A percentile compares a stretch with the other conserved stretches of the same genome.
Conservation (phyloP, 2,329 filamentous ascomycete species). For the Madurella fahalii region DNA sequence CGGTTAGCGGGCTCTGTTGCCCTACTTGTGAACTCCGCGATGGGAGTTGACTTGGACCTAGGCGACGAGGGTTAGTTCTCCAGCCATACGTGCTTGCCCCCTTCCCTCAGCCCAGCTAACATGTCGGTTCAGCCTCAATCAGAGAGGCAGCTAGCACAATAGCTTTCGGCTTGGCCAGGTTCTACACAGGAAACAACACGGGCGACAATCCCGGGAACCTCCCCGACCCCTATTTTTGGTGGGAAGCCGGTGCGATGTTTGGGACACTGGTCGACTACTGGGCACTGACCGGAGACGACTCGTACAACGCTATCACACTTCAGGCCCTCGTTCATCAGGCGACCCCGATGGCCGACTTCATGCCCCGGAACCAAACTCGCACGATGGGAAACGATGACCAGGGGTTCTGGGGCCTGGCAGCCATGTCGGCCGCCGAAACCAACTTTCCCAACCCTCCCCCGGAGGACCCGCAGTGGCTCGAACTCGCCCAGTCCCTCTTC, state of each 20-base stretch:
- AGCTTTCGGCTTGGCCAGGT: conserved; percentile 45
- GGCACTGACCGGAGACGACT: conserved; percentile 62
- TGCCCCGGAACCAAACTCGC: conserved; percentile 62
- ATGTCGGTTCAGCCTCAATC: conserved; percentile 42
- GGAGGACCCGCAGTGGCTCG: conserved; percentile 69
- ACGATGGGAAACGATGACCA: conserved; percentile 70
- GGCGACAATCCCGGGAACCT: conserved; percentile 56
- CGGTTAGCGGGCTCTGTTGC: conserved; percentile 2
- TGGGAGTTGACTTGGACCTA: conserved; percentile 23
- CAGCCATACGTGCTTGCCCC: background rate
- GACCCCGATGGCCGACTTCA: conserved; percentile 57
- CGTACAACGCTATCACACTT: conserved; percentile 57
- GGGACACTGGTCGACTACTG: conserved; percentile 69
- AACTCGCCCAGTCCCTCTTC: conserved; percentile 73
- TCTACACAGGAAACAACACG: conserved; percentile 55
- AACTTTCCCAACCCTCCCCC: conserved; percentile 65
- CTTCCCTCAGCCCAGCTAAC: conserved; percentile 9
- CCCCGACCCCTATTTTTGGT: conserved; percentile 66
- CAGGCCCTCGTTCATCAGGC: conserved; percentile 59
- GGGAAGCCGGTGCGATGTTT: conserved; percentile 70
- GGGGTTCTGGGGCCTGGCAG: conserved; percentile 81
- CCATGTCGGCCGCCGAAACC: conserved; percentile 73
- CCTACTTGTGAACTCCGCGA: conserved; percentile 2
- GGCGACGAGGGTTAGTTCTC: conserved; percentile 24
- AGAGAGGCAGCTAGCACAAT: conserved; percentile 46